Percentiles rank a stretch among this genome's conserved stretches.
Conservation (phyloP, 495 filamentous ascomycete genomes). For the Pseudevernia furfuracea region DNA sequence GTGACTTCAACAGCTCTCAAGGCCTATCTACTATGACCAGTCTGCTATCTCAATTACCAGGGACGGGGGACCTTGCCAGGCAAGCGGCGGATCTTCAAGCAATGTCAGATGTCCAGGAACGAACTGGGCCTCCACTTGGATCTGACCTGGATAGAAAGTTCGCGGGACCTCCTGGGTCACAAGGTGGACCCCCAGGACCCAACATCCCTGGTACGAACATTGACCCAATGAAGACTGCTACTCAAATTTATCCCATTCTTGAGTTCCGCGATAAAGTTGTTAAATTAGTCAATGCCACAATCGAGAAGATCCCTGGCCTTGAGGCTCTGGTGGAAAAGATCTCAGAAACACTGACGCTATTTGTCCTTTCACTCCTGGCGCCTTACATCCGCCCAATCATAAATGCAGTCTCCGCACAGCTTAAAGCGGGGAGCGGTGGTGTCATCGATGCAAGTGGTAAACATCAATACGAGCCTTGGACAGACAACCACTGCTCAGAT, state of each 20-base stretch:
- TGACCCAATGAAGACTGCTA: slow-evolving; percentile 72
- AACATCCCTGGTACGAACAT: slow-evolving; percentile 66
- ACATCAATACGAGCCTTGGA: slow-evolving; percentile 89
- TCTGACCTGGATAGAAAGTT: slow-evolving; percentile 41
- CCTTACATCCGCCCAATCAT: slow-evolving; percentile 90
- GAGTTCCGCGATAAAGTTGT: slow-evolving; percentile 91
- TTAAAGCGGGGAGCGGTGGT: slow-evolving; percentile 74
- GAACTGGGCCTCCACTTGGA: slow-evolving; percentile 15
- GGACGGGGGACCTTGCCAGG: slow-evolving; percentile 63
- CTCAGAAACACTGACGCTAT: slow-evolving; percentile 81
- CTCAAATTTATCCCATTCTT: slow-evolving; percentile 89
- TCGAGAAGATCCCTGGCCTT: slow-evolving; percentile 87
- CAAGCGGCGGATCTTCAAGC: slow-evolving; percentile 73
- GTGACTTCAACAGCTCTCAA: slow-evolving; percentile 30
- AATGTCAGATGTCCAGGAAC: slow-evolving; percentile 65
- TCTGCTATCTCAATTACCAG: slow-evolving; percentile 70
- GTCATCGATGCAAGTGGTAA: slow-evolving; percentile 74
- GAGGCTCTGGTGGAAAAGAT: slow-evolving; percentile 82
- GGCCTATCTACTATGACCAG: slow-evolving; percentile 49
- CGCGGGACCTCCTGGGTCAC: slow-evolving; percentile 42
- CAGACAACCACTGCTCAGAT: slow-evolving; percentile 72
- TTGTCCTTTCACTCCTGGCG: slow-evolving; percentile 79
- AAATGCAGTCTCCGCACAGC: slow-evolving; percentile 66
- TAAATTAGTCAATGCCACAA: slow-evolving; percentile 67
- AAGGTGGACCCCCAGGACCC: slow-evolving; percentile 40